Evolutionary conservation across 768 basidiomycete genomes (phyloP), one percentile per base, ranked within the genome.

Genomic region (Mycena haematopus): DNA sequence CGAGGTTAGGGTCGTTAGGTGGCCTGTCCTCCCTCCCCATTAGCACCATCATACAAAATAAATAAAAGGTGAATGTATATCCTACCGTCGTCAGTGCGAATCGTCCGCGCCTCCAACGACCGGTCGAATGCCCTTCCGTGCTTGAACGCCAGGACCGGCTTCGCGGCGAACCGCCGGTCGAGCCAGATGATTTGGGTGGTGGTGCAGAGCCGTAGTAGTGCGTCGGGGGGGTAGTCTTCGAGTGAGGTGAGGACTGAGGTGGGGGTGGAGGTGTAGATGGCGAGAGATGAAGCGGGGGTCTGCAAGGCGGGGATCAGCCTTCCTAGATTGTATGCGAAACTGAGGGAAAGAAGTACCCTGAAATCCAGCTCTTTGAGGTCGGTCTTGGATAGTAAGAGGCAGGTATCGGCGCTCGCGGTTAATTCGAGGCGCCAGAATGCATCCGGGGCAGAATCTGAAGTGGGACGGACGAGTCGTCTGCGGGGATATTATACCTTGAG

Each of bases 121-220:
- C 85, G 81, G 70, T 93, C 91, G 51, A 75, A 80, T 38, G 80
- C 77, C 21, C 91, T 79, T 51, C 80, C 76, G 71, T 94, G 92
- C 56, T 80, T 84, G 66, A 82, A 82, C 4, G 82, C 84, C 10
- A 93, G 66, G 4, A 93, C 69, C 7, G 91, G 89, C 61, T 76
- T 84, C 24, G 71, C 71, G n/a, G 81, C 74, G 67, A 80, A 82
- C 33, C 91, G 83, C 29, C 79, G 75, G 69, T 94, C 92, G 29
- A 93, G 71, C 91, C 92, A 93, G 15, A 88, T 65, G 17, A 93
- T 67, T 47, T 88, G 80, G 1, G 76, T 77, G 1, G 90, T 93
- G 1, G 90, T 85, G 31, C 80, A 82, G 3, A 91, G 65, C 3
- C 83, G 81, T 31, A 87, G 68, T 40, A 87, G 72, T 47, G 73